Percentiles rank a stretch among this genome's conserved stretches.
These are phyloP conservation scores for Fabrea salina DNA, from an alignment of 169 alveolate genomes.

Conservation along the genomic window DNA sequence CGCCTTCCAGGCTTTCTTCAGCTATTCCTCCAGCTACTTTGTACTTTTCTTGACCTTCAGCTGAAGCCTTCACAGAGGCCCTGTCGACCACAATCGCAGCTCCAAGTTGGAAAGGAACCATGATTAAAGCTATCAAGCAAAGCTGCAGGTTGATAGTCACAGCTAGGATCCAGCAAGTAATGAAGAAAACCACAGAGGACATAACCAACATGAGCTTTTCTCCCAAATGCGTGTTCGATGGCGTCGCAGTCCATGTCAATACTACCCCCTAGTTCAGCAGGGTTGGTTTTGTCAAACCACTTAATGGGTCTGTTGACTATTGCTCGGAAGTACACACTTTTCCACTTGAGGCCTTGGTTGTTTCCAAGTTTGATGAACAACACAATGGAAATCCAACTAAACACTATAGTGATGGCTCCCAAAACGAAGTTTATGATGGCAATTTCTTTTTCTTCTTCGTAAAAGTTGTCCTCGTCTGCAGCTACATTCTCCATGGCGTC, in stretches of 20 bases:
- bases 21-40: slow-evolving; percentile 22
- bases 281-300: slow-evolving; percentile 15
- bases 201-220: neutral
- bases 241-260: slow-evolving; percentile 6
- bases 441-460: neutral
- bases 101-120: neutral
- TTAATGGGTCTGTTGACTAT: neutral
- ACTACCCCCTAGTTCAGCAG: slow-evolving; percentile 9
- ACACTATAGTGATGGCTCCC: neutral
- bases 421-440: neutral
- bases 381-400: neutral
- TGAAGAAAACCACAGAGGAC: neutral
- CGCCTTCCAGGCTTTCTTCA: slow-evolving; percentile 26
- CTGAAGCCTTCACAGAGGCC: neutral
- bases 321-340: slow-evolving; percentile 5
- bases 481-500: neutral
- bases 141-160: neutral
- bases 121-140: neutral
- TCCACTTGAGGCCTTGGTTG: neutral
- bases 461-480: neutral
- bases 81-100: neutral
- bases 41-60: neutral
- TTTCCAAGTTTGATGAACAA: neutral
- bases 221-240: slow-evolving; percentile 7
- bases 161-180: neutral